phyloP scores from a whole-genome alignment of 2,329 filamentous ascomycete genomes.

The Tolypocladium pustulatum region DNA sequence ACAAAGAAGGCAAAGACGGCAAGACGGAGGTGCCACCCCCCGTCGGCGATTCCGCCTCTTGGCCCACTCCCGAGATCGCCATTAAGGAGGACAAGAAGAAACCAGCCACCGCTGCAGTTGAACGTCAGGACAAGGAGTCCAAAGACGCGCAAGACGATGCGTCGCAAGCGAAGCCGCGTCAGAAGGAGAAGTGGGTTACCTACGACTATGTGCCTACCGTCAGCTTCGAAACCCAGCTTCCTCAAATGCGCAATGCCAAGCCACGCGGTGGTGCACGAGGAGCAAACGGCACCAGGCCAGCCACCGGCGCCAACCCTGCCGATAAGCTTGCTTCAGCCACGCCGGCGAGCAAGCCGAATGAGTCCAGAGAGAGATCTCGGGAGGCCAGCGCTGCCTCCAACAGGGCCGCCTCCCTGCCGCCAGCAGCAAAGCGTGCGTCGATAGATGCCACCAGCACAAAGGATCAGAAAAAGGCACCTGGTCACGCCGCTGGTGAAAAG shows the following conservation, averaged over 20 bases:
- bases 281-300: slow-evolving; percentile 26
- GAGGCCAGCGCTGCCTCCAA: slow-evolving; percentile 22
- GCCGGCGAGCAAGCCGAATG: slow-evolving; percentile 19
- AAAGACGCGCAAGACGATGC: slow-evolving; percentile 46
- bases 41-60: slow-evolving; percentile 66
- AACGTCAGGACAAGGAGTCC: slow-evolving; percentile 53
- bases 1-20: slow-evolving; percentile 27
- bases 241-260: slow-evolving; percentile 38
- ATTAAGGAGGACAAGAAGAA: slow-evolving; percentile 64
- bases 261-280: slow-evolving; percentile 38
- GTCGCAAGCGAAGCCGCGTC: slow-evolving; percentile 32
- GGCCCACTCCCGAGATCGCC: slow-evolving; percentile 82
- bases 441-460: slow-evolving; percentile 28
- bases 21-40: slow-evolving; percentile 41
- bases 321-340: slow-evolving; percentile 26
- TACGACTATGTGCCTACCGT: slow-evolving; percentile 77
- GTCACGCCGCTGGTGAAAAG: slow-evolving; percentile 24
- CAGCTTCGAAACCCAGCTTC: slow-evolving; percentile 75
- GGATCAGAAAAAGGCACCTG: slow-evolving; percentile 35
- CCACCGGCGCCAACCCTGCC: slow-evolving; percentile 19
- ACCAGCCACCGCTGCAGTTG: slow-evolving; percentile 33
- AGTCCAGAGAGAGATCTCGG: slow-evolving; percentile 22
- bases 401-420: slow-evolving; percentile 24
- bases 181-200: slow-evolving; percentile 80
- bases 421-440: slow-evolving; percentile 32